A percentile compares a stretch with the other conserved stretches of the same genome.
Evolutionary conservation across 2,329 filamentous ascomycete genomes (phyloP).

Genomic region (Boeremia lycopersici): DNA sequence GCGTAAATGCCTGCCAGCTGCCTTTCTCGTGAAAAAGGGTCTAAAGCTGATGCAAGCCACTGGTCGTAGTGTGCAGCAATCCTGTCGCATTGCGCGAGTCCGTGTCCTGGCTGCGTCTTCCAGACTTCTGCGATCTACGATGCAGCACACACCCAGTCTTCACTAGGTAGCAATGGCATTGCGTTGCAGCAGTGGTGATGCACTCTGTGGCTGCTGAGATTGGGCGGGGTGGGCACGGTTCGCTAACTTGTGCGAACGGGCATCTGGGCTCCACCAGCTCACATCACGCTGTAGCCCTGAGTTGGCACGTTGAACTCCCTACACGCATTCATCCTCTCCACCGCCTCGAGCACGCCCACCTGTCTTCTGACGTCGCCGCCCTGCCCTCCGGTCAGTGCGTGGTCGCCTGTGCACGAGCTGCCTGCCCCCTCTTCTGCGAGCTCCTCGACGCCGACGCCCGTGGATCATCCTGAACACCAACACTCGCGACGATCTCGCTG

Average conservation of each 20-base stretch:
- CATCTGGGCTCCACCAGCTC: constrained; percentile 19
- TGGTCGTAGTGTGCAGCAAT: neutral
- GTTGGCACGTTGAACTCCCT: constrained; percentile 28
- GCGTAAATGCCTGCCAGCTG: constrained; percentile 8
- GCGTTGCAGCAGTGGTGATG: constrained; percentile 2
- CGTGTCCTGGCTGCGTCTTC: neutral
- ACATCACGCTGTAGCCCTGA: constrained; percentile 34
- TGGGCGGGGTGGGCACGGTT: constrained; percentile 17
- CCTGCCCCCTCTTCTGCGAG: constrained; percentile 29
- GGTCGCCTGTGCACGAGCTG: constrained; percentile 30
- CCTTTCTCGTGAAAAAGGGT: constrained; percentile 14
- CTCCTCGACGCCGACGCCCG: constrained; percentile 32
- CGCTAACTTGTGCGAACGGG: constrained; percentile 22
- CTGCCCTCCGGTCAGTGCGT: constrained; percentile 22
- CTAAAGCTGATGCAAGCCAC: neutral
- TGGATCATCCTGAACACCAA: constrained; percentile 32
- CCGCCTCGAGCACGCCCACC: constrained; percentile 11
- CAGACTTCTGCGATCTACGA: neutral
- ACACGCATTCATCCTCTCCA: constrained; percentile 26
- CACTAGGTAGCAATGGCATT: neutral
- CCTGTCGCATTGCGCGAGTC: neutral
- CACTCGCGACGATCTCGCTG: constrained; percentile 35
- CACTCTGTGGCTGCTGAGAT: constrained; percentile 13
- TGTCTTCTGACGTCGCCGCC: constrained; percentile 16
- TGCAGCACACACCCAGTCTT: neutral